Percentiles rank a stretch among this genome's conserved stretches.
phyloP scores from a whole-genome alignment of 495 filamentous ascomycete genomes.

The Oidiodendron maius region DNA sequence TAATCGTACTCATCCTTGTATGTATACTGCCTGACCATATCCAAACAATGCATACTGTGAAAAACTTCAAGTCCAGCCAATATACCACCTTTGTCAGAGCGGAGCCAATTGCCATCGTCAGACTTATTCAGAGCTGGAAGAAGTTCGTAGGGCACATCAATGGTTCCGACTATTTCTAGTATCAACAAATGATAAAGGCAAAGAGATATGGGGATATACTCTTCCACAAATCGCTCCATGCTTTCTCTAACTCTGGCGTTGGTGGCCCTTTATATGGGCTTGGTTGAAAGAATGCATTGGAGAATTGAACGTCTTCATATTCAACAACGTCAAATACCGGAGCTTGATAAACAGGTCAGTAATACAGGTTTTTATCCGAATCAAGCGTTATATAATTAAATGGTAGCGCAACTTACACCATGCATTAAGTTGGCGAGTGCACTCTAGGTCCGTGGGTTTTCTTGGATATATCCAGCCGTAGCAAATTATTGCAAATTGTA shows the following conservation, averaged over 20 bases:
- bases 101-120: neutral
- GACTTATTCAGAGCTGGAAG: constrained; percentile 1
- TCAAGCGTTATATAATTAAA: no score
- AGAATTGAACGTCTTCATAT: neutral
- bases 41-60: constrained; percentile 49
- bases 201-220: neutral
- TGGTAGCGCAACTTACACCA: no score
- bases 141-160: neutral
- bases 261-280: neutral
- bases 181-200: neutral
- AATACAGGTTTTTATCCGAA: no score
- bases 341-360: constrained; percentile 1
- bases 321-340: neutral
- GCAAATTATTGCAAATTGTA: neutral
- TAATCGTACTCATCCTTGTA: constrained; percentile 48
- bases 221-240: constrained; percentile 1
- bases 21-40: constrained; percentile 48
- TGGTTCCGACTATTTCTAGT: neutral
- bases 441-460: neutral
- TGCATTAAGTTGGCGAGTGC: neutral
- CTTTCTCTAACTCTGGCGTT: neutral
- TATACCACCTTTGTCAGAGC: neutral
- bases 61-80: constrained; percentile 37
- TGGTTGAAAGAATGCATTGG: neutral
- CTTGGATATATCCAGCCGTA: neutral